These are phyloP conservation scores for Calocera viscosa DNA, from an alignment of 768 basidiomycete species.

Conservation along the genomic window DNA sequence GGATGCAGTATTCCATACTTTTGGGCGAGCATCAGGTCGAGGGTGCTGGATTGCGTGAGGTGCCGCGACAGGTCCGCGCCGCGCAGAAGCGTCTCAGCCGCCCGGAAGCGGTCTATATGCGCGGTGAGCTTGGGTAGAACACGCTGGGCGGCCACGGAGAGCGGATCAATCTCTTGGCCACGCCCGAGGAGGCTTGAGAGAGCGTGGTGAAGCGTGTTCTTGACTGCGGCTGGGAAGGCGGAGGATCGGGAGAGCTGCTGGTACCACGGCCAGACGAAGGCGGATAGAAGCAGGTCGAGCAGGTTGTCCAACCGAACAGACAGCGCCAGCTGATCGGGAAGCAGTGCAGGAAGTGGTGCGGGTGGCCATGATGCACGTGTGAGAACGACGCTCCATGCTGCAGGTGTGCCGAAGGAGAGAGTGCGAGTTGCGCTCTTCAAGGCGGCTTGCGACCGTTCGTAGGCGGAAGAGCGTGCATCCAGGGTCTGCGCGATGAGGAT, in stretches of 20 bases:
- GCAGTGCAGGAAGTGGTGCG: conserved; percentile 51
- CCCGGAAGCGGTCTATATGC: conserved; percentile 81
- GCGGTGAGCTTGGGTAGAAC: conserved; percentile 80
- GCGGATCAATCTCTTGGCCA: neutral
- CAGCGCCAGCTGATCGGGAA: conserved; percentile 49
- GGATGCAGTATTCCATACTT: conserved; percentile 71
- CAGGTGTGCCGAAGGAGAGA: conserved; percentile 77
- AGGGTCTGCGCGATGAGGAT: conserved; percentile 19
- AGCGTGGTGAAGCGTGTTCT: conserved; percentile 55
- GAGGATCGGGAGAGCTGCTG: conserved; percentile 70
- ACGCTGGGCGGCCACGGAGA: conserved; percentile 47
- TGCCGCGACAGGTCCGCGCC: conserved; percentile 71
- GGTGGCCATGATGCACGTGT: conserved; percentile 86
- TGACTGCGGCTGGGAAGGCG: conserved; percentile 78
- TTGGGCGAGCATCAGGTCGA: conserved; percentile 74
- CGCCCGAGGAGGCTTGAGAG: conserved; percentile 47
- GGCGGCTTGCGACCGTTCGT: conserved; percentile 10
- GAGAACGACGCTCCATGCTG: conserved; percentile 85
- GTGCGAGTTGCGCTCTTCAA: conserved; percentile 49
- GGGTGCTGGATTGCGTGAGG: conserved; percentile 78
- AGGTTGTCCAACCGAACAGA: conserved; percentile 68
- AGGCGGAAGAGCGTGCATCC: conserved; percentile 11
- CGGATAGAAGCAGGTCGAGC: conserved; percentile 64
- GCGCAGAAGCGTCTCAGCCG: conserved; percentile 75
- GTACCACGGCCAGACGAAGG: conserved; percentile 90